Evolutionary conservation across 495 filamentous ascomycete genomes (phyloP), one percentile per base, ranked within the genome.

Genomic region (Sporormia fimetaria): DNA sequence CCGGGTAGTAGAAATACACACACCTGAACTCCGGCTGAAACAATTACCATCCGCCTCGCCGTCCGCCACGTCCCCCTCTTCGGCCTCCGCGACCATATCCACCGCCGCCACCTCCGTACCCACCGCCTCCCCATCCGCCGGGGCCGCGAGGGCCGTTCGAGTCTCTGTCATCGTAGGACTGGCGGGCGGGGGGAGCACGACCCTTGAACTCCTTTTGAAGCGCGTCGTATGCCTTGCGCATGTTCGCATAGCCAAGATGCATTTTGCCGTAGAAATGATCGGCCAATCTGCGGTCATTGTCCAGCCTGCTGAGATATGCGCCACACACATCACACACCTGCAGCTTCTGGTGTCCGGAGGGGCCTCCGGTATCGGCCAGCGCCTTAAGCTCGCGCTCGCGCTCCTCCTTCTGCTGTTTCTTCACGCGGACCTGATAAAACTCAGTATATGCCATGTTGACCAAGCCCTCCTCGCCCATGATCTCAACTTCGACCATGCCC

Each of bases 191-290:
- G 10, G 75, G 72, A 30, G 73, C 66, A n/a, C 80, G 61, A 3
- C 78, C 78, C 40, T 82, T 77, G 44, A 93, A 65, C 58, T 98
- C 90, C 62, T 83, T 83, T 40, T 79, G 79, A 40, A 98, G 71
- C n/a, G 70, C 66, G 48, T 94, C 90, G 52, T 69, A 82, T 9
- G 82, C 86, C 68, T 83, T 90, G 47, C 90, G 74, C 90, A 98
- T 98, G 65, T 93, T 83, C 23, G 90, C 88, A 58, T 95, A 98
- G 0, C 90, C 90, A 56, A 98, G 67, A 56, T 98, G 90, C 92
- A 98, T 96, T 68, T 98, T 98, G 21, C 90, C 90, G 59, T 93
- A 96, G 62, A 98, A 98, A 56, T 98, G 90, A 60, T 98, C 90
- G 20, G 90, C 90, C 60, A 98, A 56, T 21, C 90, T 68, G 14